Conservation (phyloP, 192 early-diverging fungal genomes). For the Linnemannia hyalina region DNA sequence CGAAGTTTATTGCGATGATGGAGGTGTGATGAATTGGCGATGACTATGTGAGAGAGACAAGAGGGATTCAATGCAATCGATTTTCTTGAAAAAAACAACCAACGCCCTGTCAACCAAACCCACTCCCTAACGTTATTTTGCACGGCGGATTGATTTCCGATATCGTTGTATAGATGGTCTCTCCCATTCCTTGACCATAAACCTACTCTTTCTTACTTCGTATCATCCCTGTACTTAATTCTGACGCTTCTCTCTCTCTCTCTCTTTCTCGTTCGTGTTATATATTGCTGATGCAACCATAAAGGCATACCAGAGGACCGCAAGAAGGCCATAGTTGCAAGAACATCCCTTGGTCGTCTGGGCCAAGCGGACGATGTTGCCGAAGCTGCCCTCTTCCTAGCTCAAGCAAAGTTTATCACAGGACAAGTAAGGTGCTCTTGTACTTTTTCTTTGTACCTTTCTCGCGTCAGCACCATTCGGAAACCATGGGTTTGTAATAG, state of each 20-base stretch:
- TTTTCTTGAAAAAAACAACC: no score
- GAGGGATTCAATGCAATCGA: no score
- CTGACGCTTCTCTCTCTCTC: background rate
- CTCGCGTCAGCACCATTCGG: background rate
- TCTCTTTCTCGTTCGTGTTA: background rate
- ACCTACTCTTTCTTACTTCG: background rate
- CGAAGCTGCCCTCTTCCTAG: constrained; percentile 69
- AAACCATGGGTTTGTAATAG: background rate
- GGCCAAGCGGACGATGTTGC: constrained; percentile 73
- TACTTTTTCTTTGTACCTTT: background rate
- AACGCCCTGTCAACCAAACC: no score
- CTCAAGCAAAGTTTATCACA: constrained; percentile 70
- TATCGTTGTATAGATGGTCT: background rate
- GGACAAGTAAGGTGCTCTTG: constrained; percentile 61
- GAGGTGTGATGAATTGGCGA: no score
- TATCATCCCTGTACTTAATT: background rate
- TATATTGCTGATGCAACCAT: background rate
- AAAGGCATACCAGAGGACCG: constrained; percentile 57
- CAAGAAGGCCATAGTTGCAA: constrained; percentile 55
- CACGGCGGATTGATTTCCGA: no score
- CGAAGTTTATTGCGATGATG: no score
- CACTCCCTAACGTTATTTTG: no score
- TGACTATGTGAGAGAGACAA: no score
- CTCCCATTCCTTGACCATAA: background rate
- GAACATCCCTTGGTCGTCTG: constrained; percentile 68